These are phyloP conservation scores for Cyberlindnera euphorbiae DNA, from an alignment of 805 yeast genomes.

Conservation along the genomic window DNA sequence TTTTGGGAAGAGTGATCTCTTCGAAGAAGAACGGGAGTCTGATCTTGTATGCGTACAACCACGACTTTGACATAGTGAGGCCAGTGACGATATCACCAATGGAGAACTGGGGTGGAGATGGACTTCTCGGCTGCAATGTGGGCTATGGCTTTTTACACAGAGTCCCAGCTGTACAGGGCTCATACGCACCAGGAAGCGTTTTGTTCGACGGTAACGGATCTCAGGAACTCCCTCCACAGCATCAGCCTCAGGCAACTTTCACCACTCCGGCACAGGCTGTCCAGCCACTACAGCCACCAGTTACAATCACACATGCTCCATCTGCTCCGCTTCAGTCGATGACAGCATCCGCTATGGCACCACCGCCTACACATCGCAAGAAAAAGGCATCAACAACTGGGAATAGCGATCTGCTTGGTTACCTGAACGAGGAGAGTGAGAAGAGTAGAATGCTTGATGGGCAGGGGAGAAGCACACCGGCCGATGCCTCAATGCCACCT, in stretches of 20 bases:
- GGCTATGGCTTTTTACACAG: constrained; percentile 90
- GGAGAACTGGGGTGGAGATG: too few relatives aligned
- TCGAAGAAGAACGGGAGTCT: constrained; percentile 43
- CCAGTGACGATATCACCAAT: constrained; percentile 78
- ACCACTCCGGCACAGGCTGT: constrained; percentile 4
- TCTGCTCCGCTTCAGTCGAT: too few relatives aligned
- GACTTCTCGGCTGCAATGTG: constrained; percentile 88
- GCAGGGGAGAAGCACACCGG: constrained; percentile 18
- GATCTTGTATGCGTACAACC: constrained; percentile 76
- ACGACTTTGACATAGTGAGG: constrained; percentile 77
- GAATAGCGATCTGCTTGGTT: constrained; percentile 31
- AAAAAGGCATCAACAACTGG: constrained; percentile 19
- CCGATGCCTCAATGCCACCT: constrained; percentile 28
- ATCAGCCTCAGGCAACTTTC: too few relatives aligned
- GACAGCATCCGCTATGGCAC: constrained; percentile 5
- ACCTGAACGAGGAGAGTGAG: constrained; percentile 38
- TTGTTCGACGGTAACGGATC: constrained; percentile 31
- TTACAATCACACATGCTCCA: constrained; percentile 2
- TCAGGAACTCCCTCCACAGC: too few relatives aligned
- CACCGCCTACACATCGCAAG: constrained; percentile 26
- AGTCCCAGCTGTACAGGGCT: constrained; percentile 61
- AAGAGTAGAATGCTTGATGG: constrained; percentile 36
- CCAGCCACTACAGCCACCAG: constrained; percentile 1
- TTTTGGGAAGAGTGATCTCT: constrained; percentile 62
- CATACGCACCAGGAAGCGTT: constrained; percentile 32